Base-by-base conservation (phyloP, 306 rosid genomes). In the Comarum palustre region DNA sequence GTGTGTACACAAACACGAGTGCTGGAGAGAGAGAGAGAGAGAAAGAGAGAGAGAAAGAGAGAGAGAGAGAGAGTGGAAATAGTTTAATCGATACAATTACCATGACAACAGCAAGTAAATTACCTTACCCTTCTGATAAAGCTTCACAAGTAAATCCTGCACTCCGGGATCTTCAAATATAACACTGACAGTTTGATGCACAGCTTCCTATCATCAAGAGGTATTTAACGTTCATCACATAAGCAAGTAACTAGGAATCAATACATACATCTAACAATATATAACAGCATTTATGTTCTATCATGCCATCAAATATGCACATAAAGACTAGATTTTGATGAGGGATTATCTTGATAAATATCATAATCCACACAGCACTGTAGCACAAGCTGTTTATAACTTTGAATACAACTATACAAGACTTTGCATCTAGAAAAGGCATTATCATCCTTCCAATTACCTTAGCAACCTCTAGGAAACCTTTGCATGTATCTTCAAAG, bases 111-210 rank as follows among this genome's bases (percentile, higher is more conserved):
- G 39, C 71, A 34, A 54, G 46, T 69, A 64, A 65, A 22, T 66
- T 70, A 66, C 46, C 68, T 75, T 81, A 83, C 90, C 90, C 77
- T 76, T 86, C 22, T 89, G 92, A 84, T 94, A 94, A 66, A 91
- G 86, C 81, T 89, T 94, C 68, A 88, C 83, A 43, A 94, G 90
- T 75, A 94, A 80, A 84, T 94, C 99, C 82, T 86, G 95, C 76
- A 94, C 99, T 66, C 97, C 99, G 38, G 99, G 99, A 81, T 94
- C 97, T 86, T 94, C 97, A 81, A 94, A 94, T 81, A 94, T 94
- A 54, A 94, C 99, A 76, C 87, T 81, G 62, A 91, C 97, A n/a
- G 97, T 94, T 84, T 81, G 97, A 78, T 77, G 96, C 79, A 91
- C 97, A 52, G 95, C 97, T 86, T 89, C 98, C 98, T 94, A 74